Evolutionary conservation across 1,284 basidiomycete species (phyloP), one percentile per base, ranked within the genome.

Genomic region (Thelephora terrestris): DNA sequence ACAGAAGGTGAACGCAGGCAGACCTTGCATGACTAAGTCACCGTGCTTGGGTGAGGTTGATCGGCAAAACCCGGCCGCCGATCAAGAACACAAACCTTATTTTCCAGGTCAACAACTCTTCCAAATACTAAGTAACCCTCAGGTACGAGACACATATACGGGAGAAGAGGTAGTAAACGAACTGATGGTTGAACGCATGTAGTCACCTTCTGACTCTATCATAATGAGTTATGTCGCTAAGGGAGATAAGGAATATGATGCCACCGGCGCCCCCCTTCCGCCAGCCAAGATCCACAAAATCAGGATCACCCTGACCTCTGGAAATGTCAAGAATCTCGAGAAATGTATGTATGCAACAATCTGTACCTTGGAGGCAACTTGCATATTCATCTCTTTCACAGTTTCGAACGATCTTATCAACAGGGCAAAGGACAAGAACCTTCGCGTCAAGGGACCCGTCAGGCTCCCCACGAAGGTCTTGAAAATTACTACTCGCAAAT

Each of bases 171-270:
- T 14, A 6, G 6, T 10, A 32, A 3, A 5, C 29, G 3, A 47
- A 10, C 49, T 47, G 45, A 55, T 36, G 55, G 4, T 34, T 7
- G 21, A n/a, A n/a, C 32, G 10, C 36, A 27, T 29, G 32, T 47
- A 84, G 79, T 84, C 80, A 81, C 78, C 78, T 78, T 74, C 83
- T 86, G 76, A 81, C 84, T 86, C 81, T 73, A 75, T 54, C 61
- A 89, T 73, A 77, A 97, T 97, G 94, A 91, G 88, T 87, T 92
- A 94, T 89, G 94, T 96, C 91, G 91, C 94, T 80, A 96, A 95
- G 85, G 89, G 84, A 70, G 87, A 94, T 74, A 93, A 98, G 74
- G 94, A 98, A 69, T 92, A 92, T 75, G 92, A 95, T 59, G 91
- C 91, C 62, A 83, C 90, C 52, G 91, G 89, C 63, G 88, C 87